Evolutionary conservation across 768 basidiomycete species (phyloP), one percentile per base, ranked within the genome.

Genomic region (Gloeostereum incarnatum): DNA sequence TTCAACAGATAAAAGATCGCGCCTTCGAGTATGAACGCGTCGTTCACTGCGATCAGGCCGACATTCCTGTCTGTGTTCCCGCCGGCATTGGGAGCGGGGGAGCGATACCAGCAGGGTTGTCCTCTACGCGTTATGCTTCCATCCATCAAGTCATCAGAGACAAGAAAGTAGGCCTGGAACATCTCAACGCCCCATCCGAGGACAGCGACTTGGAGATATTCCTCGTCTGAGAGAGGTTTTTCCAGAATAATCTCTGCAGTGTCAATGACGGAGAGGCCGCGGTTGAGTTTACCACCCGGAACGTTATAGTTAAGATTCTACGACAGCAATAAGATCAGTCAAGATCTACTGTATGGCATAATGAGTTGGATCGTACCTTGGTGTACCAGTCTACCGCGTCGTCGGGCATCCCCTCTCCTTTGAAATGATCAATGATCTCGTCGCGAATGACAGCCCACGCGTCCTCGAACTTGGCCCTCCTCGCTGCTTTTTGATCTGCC

Each of bases 91-190:
- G n/a, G n/a, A n/a, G n/a, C n/a, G 2, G 64, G 64, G 17, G 63
- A 49, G 42, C 68, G 73, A 65, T 94, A 97, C 88, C 89, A 99
- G 63, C 94, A 99, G 2, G 92, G 85, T 59, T 96, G 93, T 3
- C 84, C 81, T 7, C 94, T 82, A 18, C 94, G 83, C 8, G 94
- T 97, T 49, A 98, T 82, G 33, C 86, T 89, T 14, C 72, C 58
- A 55, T 99, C 94, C 96, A 99, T 99, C 52, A 98, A 92, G 59
- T 98, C 94, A 60, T 99, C 90, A 3, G 89, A 75, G 40, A 96
- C 90, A 40, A 98, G 78, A 81, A 98, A 97, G 63, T 83, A 96
- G 0, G 91, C 92, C 81, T 98, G 94, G 6, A 99, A 75, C 44
- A 97, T 69, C 61, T 98, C 94, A 49, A 99, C 79, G 58, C 86